These are phyloP conservation scores for Colletotrichum sp. DNA, from an alignment of 2,329 filamentous ascomycete genomes.

Conservation along the genomic window DNA sequence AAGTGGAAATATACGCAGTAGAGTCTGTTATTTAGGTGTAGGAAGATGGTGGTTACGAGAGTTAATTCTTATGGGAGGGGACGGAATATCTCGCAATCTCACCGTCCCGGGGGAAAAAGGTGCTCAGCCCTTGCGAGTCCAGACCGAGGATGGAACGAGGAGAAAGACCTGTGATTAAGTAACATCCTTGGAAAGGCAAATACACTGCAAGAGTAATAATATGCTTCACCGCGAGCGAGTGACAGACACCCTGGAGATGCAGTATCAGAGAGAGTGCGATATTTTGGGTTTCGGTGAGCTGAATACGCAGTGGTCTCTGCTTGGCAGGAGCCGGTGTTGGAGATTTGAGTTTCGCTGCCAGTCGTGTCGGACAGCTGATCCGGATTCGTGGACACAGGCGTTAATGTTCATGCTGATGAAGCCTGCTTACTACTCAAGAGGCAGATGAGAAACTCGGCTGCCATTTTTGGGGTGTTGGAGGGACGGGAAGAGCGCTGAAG, in stretches of 20 bases:
- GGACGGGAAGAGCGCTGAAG: not conserved
- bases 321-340: not conserved
- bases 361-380: not conserved
- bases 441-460: not conserved
- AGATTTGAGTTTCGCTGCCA: not conserved
- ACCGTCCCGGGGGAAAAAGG: not conserved
- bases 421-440: not conserved
- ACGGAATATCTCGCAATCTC: not conserved
- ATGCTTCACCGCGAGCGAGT: not conserved
- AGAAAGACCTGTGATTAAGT: not conserved
- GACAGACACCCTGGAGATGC: not conserved
- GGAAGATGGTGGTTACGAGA: not conserved
- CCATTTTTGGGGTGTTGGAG: not conserved
- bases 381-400: not conserved
- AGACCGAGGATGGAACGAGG: not conserved
- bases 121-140: not conserved
- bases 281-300: conserved; percentile 1
- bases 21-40: not conserved
- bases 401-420: not conserved
- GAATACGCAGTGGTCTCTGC: not conserved
- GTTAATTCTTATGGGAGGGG: not conserved
- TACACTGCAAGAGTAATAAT: not conserved
- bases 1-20: not conserved
- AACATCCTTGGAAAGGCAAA: not conserved
- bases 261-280: not conserved